Percentiles rank a stretch among this genome's conserved stretches.
These are phyloP conservation scores for Penicillium nordicum DNA, from an alignment of 2,329 filamentous ascomycete species.

Conservation along the genomic window DNA sequence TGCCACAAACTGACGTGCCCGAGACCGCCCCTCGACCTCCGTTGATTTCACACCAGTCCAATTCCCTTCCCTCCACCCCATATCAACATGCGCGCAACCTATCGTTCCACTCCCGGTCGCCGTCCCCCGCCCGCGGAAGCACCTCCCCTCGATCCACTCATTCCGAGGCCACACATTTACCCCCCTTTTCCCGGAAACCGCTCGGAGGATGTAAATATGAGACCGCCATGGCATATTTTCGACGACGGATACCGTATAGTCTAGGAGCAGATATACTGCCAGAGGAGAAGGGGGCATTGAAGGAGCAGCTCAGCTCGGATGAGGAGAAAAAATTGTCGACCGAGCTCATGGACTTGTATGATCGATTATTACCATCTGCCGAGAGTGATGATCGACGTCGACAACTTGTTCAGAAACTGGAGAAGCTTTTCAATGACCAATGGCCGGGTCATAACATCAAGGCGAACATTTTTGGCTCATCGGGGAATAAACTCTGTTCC, in stretches of 20 bases:
- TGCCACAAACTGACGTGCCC: conserved; percentile 31
- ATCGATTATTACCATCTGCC: conserved; percentile 74
- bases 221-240: conserved; percentile 74
- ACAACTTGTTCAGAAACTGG: conserved; percentile 79
- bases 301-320: conserved; percentile 66
- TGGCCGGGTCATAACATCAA: conserved; percentile 90
- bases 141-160: conserved; percentile 88
- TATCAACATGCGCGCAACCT: conserved; percentile 83
- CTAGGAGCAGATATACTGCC: conserved; percentile 77
- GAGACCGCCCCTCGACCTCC: conserved; percentile 46
- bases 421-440: conserved; percentile 80
- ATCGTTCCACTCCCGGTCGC: conserved; percentile 72
- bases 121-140: conserved; percentile 72
- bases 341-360: conserved; percentile 83
- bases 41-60: conserved; percentile 66
- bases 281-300: conserved; percentile 64
- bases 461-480: conserved; percentile 96
- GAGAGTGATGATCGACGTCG: conserved; percentile 73
- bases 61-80: conserved; percentile 88
- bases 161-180: conserved; percentile 76
- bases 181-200: conserved; percentile 65
- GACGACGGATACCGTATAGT: conserved; percentile 87
- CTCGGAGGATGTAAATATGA: conserved; percentile 80
- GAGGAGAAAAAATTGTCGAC: conserved; percentile 72
- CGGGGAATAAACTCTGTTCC: conserved; percentile 89